A percentile compares a stretch with the other conserved stretches of the same genome.
Evolutionary conservation across 306 rosid genomes (phyloP).

Genomic region (Castanospermum australe): DNA sequence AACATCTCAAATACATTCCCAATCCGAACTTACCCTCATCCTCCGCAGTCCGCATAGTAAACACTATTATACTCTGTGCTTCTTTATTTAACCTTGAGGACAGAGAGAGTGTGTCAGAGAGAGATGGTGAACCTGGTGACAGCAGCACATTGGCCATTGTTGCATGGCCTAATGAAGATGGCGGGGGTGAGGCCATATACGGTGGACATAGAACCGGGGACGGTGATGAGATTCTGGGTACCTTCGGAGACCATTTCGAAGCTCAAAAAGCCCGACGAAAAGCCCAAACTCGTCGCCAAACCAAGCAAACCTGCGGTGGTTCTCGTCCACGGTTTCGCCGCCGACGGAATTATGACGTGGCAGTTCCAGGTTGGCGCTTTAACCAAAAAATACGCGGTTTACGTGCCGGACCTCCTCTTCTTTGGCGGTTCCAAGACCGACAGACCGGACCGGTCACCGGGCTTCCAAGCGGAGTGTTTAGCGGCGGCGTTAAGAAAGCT

Average conservation of each 20-base stretch:
- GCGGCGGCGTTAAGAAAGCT: slow-evolving; percentile 53
- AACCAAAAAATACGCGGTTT: slow-evolving; percentile 54
- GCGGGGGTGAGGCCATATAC: slow-evolving; percentile 52
- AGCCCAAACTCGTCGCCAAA: background rate
- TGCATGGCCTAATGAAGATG: slow-evolving; percentile 52
- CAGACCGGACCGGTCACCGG: slow-evolving; percentile 52
- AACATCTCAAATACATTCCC: too few relatives aligned
- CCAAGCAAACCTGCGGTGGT: slow-evolving; percentile 67
- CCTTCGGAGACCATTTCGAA: slow-evolving; percentile 46
- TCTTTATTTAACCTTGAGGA: too few relatives aligned
- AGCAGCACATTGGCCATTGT: slow-evolving; percentile 36
- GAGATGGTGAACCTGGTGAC: slow-evolving; percentile 60
- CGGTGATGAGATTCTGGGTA: slow-evolving; percentile 65
- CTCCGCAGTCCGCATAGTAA: too few relatives aligned
- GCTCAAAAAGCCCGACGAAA: background rate
- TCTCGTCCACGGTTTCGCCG: slow-evolving; percentile 71
- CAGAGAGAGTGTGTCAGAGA: background rate
- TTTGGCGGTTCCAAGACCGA: slow-evolving; percentile 72
- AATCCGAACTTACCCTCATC: too few relatives aligned
- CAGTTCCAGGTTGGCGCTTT: slow-evolving; percentile 59
- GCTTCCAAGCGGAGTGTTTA: slow-evolving; percentile 82
- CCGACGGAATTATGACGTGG: slow-evolving; percentile 78
- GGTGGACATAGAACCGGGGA: slow-evolving; percentile 67
- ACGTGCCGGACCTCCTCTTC: slow-evolving; percentile 80
- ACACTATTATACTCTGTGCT: too few relatives aligned